A percentile compares a stretch with the other conserved stretches of the same genome.
phyloP scores from a whole-genome alignment of 441 rosid species.

The Adansonia rubrostipa region DNA sequence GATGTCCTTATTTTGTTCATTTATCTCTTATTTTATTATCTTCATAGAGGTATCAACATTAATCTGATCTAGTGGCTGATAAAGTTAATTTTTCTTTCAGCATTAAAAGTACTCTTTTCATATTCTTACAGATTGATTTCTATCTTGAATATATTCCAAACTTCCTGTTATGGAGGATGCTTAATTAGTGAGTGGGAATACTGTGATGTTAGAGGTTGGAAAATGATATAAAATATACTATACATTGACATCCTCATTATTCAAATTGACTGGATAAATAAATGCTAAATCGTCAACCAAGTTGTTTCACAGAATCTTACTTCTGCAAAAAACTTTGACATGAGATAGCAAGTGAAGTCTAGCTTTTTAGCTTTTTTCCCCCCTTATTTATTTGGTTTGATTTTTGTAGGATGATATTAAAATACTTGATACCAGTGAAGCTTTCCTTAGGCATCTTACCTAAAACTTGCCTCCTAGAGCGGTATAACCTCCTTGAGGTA shows the following conservation, averaged over 20 bases:
- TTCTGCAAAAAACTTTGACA: background rate
- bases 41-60: background rate
- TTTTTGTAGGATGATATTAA: conserved; percentile 81
- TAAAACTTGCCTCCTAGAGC: conserved; percentile 60
- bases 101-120: background rate
- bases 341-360: background rate
- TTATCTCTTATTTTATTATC: background rate
- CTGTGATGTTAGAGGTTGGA: background rate
- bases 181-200: background rate
- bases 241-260: background rate
- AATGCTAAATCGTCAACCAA: background rate
- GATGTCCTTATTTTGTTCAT: background rate
- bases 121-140: conserved; percentile 2
- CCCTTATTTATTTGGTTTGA: conserved; percentile 21
- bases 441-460: conserved; percentile 85
- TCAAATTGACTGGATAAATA: background rate
- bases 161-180: background rate
- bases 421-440: conserved; percentile 92
- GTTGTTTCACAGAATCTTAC: background rate
- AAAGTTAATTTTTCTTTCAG: background rate
- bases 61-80: background rate
- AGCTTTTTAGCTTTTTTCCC: conserved; percentile 11
- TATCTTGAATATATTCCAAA: background rate
- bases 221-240: background rate
- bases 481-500: conserved; percentile 79